Conservation (phyloP, 2,329 filamentous ascomycete species). For the Zopfia rhizophila region DNA sequence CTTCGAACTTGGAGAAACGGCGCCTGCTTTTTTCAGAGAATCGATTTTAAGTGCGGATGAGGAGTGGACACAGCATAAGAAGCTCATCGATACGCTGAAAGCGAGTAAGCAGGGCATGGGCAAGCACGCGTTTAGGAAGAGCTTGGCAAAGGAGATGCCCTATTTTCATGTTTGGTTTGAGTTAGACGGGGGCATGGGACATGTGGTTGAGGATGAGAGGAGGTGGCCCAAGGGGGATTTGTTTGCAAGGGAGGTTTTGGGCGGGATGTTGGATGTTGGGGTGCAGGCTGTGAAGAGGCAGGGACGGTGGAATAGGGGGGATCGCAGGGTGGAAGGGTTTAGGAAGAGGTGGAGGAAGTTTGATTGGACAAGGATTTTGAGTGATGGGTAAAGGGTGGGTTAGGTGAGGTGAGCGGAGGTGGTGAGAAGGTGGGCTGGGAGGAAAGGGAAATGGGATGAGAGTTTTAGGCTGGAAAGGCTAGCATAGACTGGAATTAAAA, state of each 20-base stretch:
- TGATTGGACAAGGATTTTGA: constrained; percentile 81
- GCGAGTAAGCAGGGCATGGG: constrained; percentile 73
- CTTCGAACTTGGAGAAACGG: constrained; percentile 88
- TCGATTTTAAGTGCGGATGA: constrained; percentile 88
- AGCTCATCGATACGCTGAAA: constrained; percentile 87
- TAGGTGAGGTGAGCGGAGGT: too few species aligned
- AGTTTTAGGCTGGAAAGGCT: too few species aligned
- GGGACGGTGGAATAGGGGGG: constrained; percentile 80
- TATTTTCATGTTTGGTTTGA: constrained; percentile 98
- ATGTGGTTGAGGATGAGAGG: constrained; percentile 86
- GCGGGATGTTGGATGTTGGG: constrained; percentile 87
- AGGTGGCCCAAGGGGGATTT: constrained; percentile 91
- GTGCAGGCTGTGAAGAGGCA: constrained; percentile 89
- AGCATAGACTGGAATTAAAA: too few species aligned
- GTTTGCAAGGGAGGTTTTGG: constrained; percentile 91
- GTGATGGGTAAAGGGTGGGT: constrained; percentile 62
- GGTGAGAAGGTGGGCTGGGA: too few species aligned
- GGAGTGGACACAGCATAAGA: constrained; percentile 95
- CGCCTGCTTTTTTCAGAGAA: constrained; percentile 94
- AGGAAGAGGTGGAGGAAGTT: constrained; percentile 89
- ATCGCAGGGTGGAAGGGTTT: constrained; percentile 77
- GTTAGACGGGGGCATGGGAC: constrained; percentile 89
- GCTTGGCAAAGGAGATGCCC: constrained; percentile 92
- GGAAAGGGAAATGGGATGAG: too few species aligned
- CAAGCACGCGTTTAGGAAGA: constrained; percentile 81